Evolutionary conservation across 176 grass and related monocot species (phyloP), one percentile per base, ranked within the genome.

Genomic region (Secale cereale): DNA sequence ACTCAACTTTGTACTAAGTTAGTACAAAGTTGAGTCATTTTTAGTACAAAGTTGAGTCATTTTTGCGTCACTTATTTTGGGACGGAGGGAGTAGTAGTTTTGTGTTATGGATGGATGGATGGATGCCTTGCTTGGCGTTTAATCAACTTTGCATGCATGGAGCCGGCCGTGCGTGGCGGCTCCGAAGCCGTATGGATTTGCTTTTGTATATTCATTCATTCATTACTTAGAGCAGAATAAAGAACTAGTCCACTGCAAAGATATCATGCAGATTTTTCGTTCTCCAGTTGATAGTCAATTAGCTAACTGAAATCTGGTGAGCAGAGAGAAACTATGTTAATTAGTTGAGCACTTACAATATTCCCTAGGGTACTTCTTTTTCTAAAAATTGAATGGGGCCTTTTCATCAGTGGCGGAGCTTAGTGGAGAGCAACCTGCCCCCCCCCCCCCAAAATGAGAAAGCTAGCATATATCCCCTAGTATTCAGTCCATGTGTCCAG

Each of bases 41-140:
- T n/a, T n/a, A n/a, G n/a, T n/a, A n/a, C n/a, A n/a, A n/a, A n/a
- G n/a, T n/a, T n/a, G n/a, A n/a, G n/a, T n/a, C n/a, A n/a, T n/a
- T n/a, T n/a, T n/a, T n/a, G n/a, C n/a, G n/a, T n/a, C n/a, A n/a
- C n/a, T n/a, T n/a, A n/a, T n/a, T n/a, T n/a, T n/a, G n/a, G n/a
- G 30, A 31, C 30, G 3, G 30, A 31, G 30, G 30, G 30, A 31
- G 30, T 7, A 36, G 35, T 36, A 33, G 32, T 33, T 33, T 33
- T 3, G 35, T 36, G 6, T 39, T 9, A 39, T 39, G 36, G 36
- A 54, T 43, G 78, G 64, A 59, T 19, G 78, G 52, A 57, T 32
- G 63, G 14, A 16, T 50, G 46, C 48, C 33, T 91, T 90, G 85
- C 85, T 91, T 91, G 68, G 48, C 62, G 52, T 75, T 74, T 65